Conservation (phyloP, 2,329 filamentous ascomycete species). For the Thelonectria olida region DNA sequence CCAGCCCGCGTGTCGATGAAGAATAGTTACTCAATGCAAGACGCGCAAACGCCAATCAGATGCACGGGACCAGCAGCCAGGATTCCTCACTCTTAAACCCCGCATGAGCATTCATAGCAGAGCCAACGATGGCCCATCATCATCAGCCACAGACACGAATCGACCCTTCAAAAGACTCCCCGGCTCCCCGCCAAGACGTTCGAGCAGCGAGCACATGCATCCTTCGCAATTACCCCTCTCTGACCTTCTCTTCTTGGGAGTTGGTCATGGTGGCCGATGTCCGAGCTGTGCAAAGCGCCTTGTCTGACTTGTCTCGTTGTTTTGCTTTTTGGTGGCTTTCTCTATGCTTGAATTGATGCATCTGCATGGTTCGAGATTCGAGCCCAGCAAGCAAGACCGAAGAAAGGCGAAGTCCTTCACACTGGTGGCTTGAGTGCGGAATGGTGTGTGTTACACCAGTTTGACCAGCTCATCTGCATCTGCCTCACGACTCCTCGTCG, state of each 20-base stretch:
- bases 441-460: conserved; percentile 4
- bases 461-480: not conserved
- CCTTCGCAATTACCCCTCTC: not conserved
- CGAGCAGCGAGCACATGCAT: too few relatives aligned
- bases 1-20: not conserved
- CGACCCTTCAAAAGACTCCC: not conserved
- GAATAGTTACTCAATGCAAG: not conserved
- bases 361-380: not conserved
- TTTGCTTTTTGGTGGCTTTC: not conserved
- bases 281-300: not conserved
- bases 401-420: not conserved
- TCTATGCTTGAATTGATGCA: conserved; percentile 1
- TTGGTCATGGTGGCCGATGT: not conserved
- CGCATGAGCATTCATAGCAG: not conserved
- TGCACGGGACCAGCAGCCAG: not conserved
- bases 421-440: not conserved
- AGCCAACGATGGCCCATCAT: too few relatives aligned
- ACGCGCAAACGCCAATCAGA: not conserved
- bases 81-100: not conserved
- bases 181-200: not conserved
- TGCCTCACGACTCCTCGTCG: not conserved
- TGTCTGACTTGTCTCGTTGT: not conserved
- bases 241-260: not conserved
- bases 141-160: not conserved
- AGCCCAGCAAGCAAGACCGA: not conserved